A percentile compares a stretch with the other conserved stretches of the same genome.
Conservation (phyloP, 257 asterid genomes). For the Solanum infundibuliforme region DNA sequence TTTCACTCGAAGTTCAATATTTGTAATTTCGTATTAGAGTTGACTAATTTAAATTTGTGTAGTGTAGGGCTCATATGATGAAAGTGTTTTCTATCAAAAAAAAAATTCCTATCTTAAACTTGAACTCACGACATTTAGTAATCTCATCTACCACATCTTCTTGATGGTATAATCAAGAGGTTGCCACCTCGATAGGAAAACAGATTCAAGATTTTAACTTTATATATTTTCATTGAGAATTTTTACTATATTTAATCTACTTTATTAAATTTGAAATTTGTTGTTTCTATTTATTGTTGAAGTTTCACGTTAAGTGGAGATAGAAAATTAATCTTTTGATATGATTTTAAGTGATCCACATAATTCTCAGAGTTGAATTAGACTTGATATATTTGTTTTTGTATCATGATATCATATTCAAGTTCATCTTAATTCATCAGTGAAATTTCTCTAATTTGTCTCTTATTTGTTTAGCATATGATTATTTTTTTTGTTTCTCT, state of each 20-base stretch:
- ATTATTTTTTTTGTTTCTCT: too few relatives aligned
- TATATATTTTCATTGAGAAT: neutral
- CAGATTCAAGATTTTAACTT: neutral
- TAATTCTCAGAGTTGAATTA: neutral
- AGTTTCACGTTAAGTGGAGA: neutral
- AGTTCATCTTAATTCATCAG: neutral
- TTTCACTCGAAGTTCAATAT: accelerated
- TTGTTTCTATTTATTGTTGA: neutral
- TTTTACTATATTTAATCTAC: neutral
- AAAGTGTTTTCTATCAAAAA: too few relatives aligned
- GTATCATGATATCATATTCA: too few relatives aligned
- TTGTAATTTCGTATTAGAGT: neutral
- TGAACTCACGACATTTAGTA: neutral
- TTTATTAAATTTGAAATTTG: neutral
- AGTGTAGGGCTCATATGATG: too few relatives aligned
- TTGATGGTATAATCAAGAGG: neutral
- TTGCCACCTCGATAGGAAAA: too few relatives aligned
- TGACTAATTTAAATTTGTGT: neutral
- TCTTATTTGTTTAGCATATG: too few relatives aligned
- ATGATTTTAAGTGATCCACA: neutral
- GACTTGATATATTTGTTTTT: neutral
- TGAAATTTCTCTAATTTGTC: neutral
- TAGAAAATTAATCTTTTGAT: too few relatives aligned
- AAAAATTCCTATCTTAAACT: neutral
- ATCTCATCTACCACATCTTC: neutral